Percentiles rank a stretch among this genome's conserved stretches.
Conservation (phyloP, 2,329 filamentous ascomycete genomes). For the Rutstroemia sp. region DNA sequence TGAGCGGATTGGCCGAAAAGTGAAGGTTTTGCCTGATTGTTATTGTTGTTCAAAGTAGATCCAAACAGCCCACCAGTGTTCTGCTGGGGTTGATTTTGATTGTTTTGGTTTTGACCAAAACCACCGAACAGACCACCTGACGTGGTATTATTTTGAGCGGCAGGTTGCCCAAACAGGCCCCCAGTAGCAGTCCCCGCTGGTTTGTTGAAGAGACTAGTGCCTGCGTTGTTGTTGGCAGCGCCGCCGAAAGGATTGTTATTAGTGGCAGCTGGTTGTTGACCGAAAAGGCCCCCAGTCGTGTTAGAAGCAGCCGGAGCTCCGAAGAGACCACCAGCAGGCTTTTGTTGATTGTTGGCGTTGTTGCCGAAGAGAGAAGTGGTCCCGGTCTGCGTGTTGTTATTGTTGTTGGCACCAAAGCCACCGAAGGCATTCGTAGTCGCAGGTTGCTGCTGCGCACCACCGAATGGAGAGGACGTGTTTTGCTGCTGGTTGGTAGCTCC, state of each 20-base stretch:
- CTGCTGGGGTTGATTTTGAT: constrained; percentile 33
- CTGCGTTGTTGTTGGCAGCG: constrained; percentile 20
- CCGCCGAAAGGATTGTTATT: constrained; percentile 25
- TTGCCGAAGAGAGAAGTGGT: constrained; percentile 32
- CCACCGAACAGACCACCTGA: constrained; percentile 3
- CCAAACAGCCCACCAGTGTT: constrained; percentile 42
- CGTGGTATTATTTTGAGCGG: constrained; percentile 30
- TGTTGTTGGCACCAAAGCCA: constrained; percentile 14
- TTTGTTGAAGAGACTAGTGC: constrained; percentile 31
- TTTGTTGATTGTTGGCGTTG: constrained; percentile 25
- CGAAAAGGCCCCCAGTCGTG: constrained; percentile 31
- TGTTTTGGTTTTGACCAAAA: constrained; percentile 30
- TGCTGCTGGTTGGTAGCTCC: constrained; percentile 25
- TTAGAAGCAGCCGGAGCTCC: constrained; percentile 30
- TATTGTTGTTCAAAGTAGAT: constrained; percentile 35
- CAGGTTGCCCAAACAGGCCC: constrained; percentile 36
- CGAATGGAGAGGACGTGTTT: constrained; percentile 30
- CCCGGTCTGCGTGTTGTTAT: constrained; percentile 30
- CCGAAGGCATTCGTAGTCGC: constrained; percentile 31
- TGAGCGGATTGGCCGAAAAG: constrained; percentile 30
- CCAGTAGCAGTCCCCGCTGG: constrained; percentile 30
- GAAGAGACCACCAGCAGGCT: constrained; percentile 38
- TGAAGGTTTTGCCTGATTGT: constrained; percentile 43
- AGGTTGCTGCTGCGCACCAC: constrained; percentile 34
- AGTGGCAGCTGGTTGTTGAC: constrained; percentile 12